Evolutionary conservation across 179 eudicot species (phyloP).

Genomic region (Spinacia oleracea): DNA sequence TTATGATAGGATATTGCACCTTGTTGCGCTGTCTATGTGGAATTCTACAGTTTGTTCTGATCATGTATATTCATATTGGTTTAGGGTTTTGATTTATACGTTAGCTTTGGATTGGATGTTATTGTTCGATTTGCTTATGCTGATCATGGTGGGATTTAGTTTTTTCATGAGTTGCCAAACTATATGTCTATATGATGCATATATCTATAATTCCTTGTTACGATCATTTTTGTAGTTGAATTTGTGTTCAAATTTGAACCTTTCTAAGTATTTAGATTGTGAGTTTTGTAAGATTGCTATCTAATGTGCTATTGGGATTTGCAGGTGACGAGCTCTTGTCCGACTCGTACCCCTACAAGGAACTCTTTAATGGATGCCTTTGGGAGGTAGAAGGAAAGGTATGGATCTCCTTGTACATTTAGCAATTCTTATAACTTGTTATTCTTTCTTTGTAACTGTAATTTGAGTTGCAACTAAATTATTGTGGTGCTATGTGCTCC

Average conservation of each 20-base stretch:
- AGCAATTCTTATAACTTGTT: background rate
- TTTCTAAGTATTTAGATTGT: no score
- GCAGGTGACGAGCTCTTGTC: conserved; percentile 89
- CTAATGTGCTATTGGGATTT: background rate
- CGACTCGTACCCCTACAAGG: conserved; percentile 79
- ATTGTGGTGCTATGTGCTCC: background rate
- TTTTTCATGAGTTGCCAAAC: background rate
- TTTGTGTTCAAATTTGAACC: no score
- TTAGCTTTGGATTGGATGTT: background rate
- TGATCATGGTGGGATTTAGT: background rate
- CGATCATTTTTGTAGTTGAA: no score
- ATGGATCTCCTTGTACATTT: background rate
- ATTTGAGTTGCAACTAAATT: background rate
- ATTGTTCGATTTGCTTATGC: background rate
- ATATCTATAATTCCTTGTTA: no score
- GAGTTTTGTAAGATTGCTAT: background rate
- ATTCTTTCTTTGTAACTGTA: background rate
- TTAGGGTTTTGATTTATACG: background rate
- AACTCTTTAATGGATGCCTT: conserved; percentile 56
- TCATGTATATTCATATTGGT: background rate
- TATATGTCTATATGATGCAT: background rate
- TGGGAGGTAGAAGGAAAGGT: conserved; percentile 65
- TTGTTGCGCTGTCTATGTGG: background rate
- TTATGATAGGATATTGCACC: background rate
- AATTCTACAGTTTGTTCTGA: background rate